These are phyloP conservation scores for Melaleuca quinquenervia DNA, from an alignment of 345 rosid genomes.

Conservation along the genomic window DNA sequence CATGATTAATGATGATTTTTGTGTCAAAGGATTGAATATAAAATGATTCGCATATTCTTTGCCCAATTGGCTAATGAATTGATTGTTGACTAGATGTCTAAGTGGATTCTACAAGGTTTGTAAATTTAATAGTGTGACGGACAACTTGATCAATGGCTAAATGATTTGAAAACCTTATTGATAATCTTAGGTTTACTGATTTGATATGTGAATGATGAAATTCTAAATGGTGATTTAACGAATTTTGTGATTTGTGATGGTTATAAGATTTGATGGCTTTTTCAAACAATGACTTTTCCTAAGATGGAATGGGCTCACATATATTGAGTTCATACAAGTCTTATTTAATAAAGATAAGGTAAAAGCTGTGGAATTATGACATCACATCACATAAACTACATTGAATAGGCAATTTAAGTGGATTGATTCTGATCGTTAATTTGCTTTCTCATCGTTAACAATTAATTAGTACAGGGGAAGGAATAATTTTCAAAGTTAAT, in stretches of 20 bases:
- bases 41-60: neutral
- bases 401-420: neutral
- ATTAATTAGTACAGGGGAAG: neutral
- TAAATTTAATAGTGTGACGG: neutral
- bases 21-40: neutral
- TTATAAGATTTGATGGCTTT: neutral
- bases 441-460: neutral
- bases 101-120: neutral
- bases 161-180: neutral
- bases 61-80: neutral
- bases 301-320: neutral
- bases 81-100: neutral
- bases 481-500: neutral
- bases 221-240: neutral
- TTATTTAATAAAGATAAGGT: neutral
- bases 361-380: neutral
- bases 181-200: neutral
- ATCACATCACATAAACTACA: neutral
- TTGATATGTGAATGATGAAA: neutral
- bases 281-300: neutral
- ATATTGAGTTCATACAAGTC: neutral
- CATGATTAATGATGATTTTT: neutral
- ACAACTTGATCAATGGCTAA: neutral
- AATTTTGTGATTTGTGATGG: neutral
- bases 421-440: no score